Base-by-base conservation (phyloP, 2,329 filamentous ascomycete species). In the Cercospora zeae-maydis region DNA sequence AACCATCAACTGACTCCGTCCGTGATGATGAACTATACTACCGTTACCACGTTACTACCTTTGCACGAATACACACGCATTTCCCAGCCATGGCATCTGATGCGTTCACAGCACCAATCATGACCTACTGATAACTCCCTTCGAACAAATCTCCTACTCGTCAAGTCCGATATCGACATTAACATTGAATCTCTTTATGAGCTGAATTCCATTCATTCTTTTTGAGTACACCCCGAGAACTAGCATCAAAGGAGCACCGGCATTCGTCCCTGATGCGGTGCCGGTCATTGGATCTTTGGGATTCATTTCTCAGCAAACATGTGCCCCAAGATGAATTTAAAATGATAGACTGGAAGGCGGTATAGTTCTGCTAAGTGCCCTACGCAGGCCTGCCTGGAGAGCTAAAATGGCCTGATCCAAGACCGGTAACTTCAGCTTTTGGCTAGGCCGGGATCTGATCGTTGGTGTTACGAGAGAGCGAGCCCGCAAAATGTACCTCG, bases 351-450 rank as follows among this genome's bases (percentile, higher is more conserved):
- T 2, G 4, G 11, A 4, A 13, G 36, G 11, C 36, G 3, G 11
- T 4, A 13, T 13, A 4, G 8, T 39, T 16, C 3, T 13, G n/a
- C 36, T 39, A 16, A 39, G 3, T 16, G 11, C 3, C n/a, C 36
- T 13, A 39, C 36, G 36, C 36, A 45, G 39, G 39, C 11, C 14
- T 2, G 63, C 63, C 33, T 65, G 59, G 59, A 59, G 56, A 53
- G 42, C 27, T 27, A 37, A 19, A 36, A 37, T 47, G 16, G 36
- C 37, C 13, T 49, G 54, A 34, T 65, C 63, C 8, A 59, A 57
- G 47, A 60, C 52, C n/a, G 63, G 63, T 16, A 62, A 63, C 31
- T 65, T 65, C 56, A 63, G 60, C 51, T 65, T 65, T 39, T 65
- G 63, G 63, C 56, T 59, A 13, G 63, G 63, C 49, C 63, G 56